A percentile compares a stretch with the other conserved stretches of the same genome.
Conservation (phyloP, 345 rosid species). For the Zanthoxylum bungeanum region DNA sequence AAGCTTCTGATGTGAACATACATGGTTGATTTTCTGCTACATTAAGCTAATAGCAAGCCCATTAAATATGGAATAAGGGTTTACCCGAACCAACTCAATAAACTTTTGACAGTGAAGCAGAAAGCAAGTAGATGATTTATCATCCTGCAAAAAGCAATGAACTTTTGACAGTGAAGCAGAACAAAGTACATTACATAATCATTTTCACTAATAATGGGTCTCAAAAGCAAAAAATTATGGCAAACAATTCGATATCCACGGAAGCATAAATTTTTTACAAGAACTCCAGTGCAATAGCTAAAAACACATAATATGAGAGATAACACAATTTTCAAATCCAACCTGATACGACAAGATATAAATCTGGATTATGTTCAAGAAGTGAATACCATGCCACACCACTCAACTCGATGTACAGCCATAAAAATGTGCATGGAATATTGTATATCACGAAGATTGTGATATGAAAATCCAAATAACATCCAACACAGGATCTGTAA, state of each 20-base stretch:
- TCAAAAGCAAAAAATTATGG: background rate
- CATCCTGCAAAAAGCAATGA: constrained; percentile 64
- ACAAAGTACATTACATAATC: background rate
- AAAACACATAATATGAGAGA: background rate
- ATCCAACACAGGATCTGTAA: background rate
- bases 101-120: constrained; percentile 89
- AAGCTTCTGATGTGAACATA: background rate
- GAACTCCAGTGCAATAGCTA: background rate
- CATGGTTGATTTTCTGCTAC: background rate
- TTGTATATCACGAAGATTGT: no score
- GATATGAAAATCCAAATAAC: background rate
- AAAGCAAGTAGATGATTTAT: constrained; percentile 79
- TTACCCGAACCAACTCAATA: constrained; percentile 89
- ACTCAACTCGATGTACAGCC: background rate
- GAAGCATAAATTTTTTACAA: background rate
- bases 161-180: constrained; percentile 12
- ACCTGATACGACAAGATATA: background rate
- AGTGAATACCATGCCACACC: background rate
- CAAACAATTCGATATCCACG: no score
- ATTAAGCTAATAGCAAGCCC: constrained; percentile 1
- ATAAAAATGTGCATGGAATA: background rate
- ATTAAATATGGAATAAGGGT: constrained; percentile 14
- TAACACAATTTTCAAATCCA: background rate
- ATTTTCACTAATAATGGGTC: background rate
- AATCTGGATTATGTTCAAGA: background rate